phyloP scores from a whole-genome alignment of 768 basidiomycete genomes.

The Pholiota conissans region DNA sequence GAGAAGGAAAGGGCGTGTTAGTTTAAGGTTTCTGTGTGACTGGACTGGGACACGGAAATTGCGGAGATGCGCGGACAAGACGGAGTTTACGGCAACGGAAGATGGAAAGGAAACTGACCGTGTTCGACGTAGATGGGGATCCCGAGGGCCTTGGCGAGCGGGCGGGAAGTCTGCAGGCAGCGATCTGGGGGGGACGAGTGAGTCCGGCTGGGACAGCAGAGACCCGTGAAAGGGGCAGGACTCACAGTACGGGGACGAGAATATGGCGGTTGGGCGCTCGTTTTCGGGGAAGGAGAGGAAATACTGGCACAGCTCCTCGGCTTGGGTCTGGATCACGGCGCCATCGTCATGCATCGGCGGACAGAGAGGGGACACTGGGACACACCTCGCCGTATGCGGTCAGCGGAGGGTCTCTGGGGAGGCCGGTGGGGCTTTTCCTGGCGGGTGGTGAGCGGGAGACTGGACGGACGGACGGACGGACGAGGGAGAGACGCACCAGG shows the following conservation, averaged over 20 bases:
- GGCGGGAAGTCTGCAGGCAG: slow-evolving; percentile 80
- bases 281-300: slow-evolving; percentile 64
- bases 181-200: slow-evolving; percentile 51
- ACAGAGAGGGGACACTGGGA: neutral
- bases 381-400: slow-evolving; percentile 69
- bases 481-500: slow-evolving; percentile 50
- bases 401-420: slow-evolving; percentile 72
- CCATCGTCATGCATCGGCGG: slow-evolving; percentile 2
- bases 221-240: neutral
- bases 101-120: slow-evolving; percentile 39
- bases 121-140: slow-evolving; percentile 81
- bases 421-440: slow-evolving; percentile 67
- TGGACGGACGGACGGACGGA: slow-evolving; percentile 2
- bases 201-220: neutral
- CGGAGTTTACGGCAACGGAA: neutral
- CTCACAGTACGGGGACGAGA: slow-evolving; percentile 85
- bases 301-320: slow-evolving; percentile 67
- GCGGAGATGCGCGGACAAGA: neutral
- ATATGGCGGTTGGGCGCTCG: slow-evolving; percentile 73
- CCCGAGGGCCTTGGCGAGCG: slow-evolving; percentile 57
- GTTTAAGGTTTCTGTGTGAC: neutral
- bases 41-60: neutral
- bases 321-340: slow-evolving; percentile 52
- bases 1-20: neutral
- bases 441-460: neutral